Evolutionary conservation across 768 basidiomycete species (phyloP).

Genomic region (Tulasnella sp.): DNA sequence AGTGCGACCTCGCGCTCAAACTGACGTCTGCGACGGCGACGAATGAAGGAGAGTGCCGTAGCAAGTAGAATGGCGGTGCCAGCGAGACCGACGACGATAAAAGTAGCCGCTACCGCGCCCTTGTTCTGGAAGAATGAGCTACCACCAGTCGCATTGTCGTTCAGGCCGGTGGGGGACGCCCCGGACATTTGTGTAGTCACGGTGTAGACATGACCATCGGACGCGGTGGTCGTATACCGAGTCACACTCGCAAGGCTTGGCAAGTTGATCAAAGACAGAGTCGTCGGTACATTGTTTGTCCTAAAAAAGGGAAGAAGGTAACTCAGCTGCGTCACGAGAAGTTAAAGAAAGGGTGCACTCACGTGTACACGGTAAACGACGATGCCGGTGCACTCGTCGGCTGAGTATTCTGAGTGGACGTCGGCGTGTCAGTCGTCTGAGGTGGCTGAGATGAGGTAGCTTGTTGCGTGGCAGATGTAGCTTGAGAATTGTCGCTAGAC

Average conservation of each 20-base stretch:
- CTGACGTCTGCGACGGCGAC: slow-evolving; percentile 48
- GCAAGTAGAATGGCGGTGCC: slow-evolving; percentile 39
- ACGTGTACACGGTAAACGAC: background rate
- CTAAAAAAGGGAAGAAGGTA: background rate
- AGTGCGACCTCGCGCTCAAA: slow-evolving; percentile 66
- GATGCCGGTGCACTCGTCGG: no score
- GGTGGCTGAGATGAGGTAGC: no score
- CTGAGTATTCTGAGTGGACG: no score
- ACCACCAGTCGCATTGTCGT: background rate
- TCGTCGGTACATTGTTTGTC: background rate
- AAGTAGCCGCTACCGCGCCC: slow-evolving; percentile 59
- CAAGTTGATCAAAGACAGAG: background rate
- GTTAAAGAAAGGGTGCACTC: no score
- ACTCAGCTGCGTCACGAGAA: background rate
- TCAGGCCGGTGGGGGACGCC: background rate
- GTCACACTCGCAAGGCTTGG: background rate
- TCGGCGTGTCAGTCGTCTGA: no score
- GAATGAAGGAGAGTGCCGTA: slow-evolving; percentile 39
- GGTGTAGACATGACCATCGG: slow-evolving; percentile 13
- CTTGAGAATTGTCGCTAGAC: no score
- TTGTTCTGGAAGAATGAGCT: slow-evolving; percentile 50
- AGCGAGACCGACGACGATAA: slow-evolving; percentile 56
- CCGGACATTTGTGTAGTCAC: slow-evolving; percentile 6
- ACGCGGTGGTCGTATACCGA: background rate
- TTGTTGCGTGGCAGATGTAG: no score